These are phyloP conservation scores for Akanthomyces lecanii DNA, from an alignment of 2,329 filamentous ascomycete genomes.

Conservation along the genomic window DNA sequence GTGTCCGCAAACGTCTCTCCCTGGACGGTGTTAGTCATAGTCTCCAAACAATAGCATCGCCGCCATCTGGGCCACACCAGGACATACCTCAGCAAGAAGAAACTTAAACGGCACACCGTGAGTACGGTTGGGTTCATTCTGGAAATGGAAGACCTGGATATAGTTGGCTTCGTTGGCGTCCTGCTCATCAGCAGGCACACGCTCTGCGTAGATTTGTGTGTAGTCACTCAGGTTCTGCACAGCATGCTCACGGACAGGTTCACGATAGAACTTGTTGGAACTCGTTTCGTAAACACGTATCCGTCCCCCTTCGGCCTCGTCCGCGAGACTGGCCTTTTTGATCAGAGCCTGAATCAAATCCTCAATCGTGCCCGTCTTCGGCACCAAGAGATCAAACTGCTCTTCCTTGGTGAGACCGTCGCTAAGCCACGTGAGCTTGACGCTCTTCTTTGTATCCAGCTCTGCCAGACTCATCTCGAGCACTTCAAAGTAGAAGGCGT, in stretches of 20 bases:
- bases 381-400: slow-evolving; percentile 74
- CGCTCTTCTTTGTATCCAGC: slow-evolving; percentile 82
- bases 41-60: not conserved
- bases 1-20: slow-evolving; percentile 86
- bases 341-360: slow-evolving; percentile 73
- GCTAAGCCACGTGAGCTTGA: slow-evolving; percentile 79
- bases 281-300: slow-evolving; percentile 82
- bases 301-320: slow-evolving; percentile 64
- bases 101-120: slow-evolving; percentile 94
- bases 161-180: slow-evolving; percentile 54
- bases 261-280: slow-evolving; percentile 77
- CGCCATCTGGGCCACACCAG: slow-evolving; percentile 16
- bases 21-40: slow-evolving; percentile 35
- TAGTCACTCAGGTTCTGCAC: slow-evolving; percentile 87
- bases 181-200: slow-evolving; percentile 68
- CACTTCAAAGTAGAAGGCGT: slow-evolving; percentile 87
- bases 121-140: slow-evolving; percentile 76
- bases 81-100: slow-evolving; percentile 68
- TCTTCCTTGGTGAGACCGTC: slow-evolving; percentile 95
- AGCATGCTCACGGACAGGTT: slow-evolving; percentile 63
- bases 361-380: slow-evolving; percentile 75
- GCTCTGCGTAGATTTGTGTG: slow-evolving; percentile 74
- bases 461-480: slow-evolving; percentile 92
- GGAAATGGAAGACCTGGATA: slow-evolving; percentile 86
- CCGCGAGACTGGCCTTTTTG: slow-evolving; percentile 74